phyloP scores from a whole-genome alignment of 179 eudicot species.

The Spergularia azorica region DNA sequence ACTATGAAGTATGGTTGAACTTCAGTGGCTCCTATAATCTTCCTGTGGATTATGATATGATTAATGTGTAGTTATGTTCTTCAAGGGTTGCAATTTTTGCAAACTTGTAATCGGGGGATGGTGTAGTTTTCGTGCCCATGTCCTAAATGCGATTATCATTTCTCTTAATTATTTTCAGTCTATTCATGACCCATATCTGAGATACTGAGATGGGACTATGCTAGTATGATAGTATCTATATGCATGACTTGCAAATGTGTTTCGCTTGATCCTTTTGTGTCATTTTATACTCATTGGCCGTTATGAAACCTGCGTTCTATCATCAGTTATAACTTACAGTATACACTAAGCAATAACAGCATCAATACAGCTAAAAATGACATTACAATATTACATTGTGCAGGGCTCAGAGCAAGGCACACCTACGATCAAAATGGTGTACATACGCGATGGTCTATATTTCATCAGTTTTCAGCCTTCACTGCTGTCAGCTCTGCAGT shows the following conservation, averaged over 20 bases:
- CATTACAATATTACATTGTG: slow-evolving; percentile 27
- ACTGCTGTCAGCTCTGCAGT: slow-evolving; percentile 66
- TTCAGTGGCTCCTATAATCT: too few species aligned
- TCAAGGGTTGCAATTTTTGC: too few species aligned
- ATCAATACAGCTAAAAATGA: not conserved
- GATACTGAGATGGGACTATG: too few species aligned
- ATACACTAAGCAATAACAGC: not conserved
- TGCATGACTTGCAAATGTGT: not conserved
- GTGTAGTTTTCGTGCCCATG: not conserved
- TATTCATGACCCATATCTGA: too few species aligned
- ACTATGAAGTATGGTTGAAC: too few species aligned
- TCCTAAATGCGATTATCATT: not conserved
- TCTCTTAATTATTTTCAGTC: too few species aligned
- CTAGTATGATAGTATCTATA: too few species aligned
- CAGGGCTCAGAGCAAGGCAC: slow-evolving; percentile 61
- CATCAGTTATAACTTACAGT: too few species aligned
- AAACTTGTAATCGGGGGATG: too few species aligned
- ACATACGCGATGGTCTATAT: slow-evolving; percentile 62
- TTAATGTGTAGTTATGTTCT: too few species aligned
- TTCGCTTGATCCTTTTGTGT: not conserved
- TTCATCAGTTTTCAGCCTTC: slow-evolving; percentile 55
- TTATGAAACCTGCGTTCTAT: not conserved
- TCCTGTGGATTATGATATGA: too few species aligned
- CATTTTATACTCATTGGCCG: not conserved
- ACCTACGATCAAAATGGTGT: slow-evolving; percentile 60